Evolutionary conservation across 75 land plant species (phyloP).

Genomic region (Azolla pinnata): DNA sequence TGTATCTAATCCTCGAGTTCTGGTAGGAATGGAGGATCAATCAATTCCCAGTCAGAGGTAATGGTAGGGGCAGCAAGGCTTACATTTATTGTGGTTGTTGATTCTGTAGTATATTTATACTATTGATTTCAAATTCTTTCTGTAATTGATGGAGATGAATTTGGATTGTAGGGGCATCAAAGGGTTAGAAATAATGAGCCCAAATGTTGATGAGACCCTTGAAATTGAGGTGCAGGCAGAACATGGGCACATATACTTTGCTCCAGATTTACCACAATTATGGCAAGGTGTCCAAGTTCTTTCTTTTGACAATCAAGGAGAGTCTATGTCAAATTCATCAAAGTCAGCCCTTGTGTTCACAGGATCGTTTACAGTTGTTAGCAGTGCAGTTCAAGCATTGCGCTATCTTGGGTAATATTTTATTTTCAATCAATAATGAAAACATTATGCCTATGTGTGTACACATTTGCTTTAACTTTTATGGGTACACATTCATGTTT

Average conservation of each 20-base stretch:
- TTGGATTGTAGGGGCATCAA: background rate
- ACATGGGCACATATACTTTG: background rate
- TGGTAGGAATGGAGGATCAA: slow-evolving; percentile 3
- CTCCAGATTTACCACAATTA: background rate
- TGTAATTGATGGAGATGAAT: too few relatives aligned
- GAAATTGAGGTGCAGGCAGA: background rate
- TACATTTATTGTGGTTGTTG: too few relatives aligned
- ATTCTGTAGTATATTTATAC: too few relatives aligned
- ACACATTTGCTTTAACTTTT: background rate
- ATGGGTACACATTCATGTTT: too few relatives aligned
- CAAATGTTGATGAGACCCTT: background rate
- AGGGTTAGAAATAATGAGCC: background rate
- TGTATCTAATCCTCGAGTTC: background rate
- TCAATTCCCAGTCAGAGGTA: background rate
- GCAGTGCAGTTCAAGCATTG: background rate
- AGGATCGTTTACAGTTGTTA: background rate
- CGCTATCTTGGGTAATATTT: background rate
- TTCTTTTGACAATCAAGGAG: background rate
- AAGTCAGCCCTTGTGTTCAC: background rate
- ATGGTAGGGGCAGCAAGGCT: too few relatives aligned
- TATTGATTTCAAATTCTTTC: too few relatives aligned
- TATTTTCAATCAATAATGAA: background rate
- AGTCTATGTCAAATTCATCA: background rate
- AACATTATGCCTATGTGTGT: background rate
- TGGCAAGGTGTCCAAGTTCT: slow-evolving; percentile 3